A percentile compares a stretch with the other conserved stretches of the same genome.
These are phyloP conservation scores for Leccinum ochraceum DNA, from an alignment of 768 basidiomycete genomes.

Conservation along the genomic window DNA sequence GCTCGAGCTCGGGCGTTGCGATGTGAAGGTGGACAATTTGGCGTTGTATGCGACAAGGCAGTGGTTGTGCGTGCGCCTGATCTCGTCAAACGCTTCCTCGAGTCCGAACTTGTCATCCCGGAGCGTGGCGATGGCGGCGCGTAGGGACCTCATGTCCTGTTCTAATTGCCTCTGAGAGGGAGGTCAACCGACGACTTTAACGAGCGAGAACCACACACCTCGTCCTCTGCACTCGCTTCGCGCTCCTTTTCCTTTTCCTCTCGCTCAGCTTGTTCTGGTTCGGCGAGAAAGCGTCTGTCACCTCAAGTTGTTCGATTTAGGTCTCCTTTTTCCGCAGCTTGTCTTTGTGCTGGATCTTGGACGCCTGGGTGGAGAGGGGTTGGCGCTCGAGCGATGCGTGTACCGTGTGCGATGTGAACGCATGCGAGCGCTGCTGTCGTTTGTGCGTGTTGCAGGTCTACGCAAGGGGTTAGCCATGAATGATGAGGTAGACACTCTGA, in stretches of 20 bases:
- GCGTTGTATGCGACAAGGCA: constrained; percentile 51
- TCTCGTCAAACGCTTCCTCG: constrained; percentile 50
- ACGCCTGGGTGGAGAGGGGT: constrained; percentile 58
- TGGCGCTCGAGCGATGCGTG: constrained; percentile 68
- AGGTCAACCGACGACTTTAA: neutral
- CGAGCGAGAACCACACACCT: constrained; percentile 44
- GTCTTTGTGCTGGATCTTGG: constrained; percentile 64
- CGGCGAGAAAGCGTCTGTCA: constrained; percentile 68
- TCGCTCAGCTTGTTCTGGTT: constrained; percentile 66
- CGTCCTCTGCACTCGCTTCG: constrained; percentile 52
- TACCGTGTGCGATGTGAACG: constrained; percentile 60
- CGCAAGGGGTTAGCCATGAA: neutral
- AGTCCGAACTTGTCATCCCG: constrained; percentile 63
- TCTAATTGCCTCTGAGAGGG: constrained; percentile 43
- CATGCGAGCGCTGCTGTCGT: constrained; percentile 62
- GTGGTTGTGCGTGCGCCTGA: constrained; percentile 51
- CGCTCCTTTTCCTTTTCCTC: constrained; percentile 66
- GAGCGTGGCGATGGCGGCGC: constrained; percentile 48
- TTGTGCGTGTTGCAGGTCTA: constrained; percentile 71
- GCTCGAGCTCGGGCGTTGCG: constrained; percentile 47
- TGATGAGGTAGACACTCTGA: no score
- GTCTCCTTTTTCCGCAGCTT: constrained; percentile 67
- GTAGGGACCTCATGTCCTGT: constrained; percentile 50
- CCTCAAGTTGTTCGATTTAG: constrained; percentile 63
- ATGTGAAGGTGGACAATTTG: constrained; percentile 49